These are phyloP conservation scores for Populus hybrid DNA, from an alignment of 441 rosid species.

Conservation along the genomic window DNA sequence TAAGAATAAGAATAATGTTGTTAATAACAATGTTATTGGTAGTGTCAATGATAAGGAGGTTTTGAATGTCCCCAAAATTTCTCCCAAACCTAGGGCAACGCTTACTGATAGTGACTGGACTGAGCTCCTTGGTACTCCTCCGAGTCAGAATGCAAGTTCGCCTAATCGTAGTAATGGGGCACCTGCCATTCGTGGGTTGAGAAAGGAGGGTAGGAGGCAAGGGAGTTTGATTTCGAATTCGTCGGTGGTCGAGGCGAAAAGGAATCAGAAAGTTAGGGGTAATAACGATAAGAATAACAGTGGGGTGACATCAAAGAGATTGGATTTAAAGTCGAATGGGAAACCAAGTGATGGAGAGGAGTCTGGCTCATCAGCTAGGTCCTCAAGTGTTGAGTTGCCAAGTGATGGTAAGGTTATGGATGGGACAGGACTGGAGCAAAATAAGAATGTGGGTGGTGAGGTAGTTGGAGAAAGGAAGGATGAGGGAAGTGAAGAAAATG, in stretches of 20 bases:
- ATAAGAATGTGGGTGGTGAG: conserved; percentile 16
- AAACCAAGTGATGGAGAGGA: conserved; percentile 51
- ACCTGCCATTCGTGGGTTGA: conserved; percentile 41
- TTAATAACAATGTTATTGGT: conserved; percentile 11
- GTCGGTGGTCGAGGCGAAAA: conserved; percentile 42
- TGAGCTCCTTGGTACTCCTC: conserved; percentile 60
- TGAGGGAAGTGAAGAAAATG: conserved; percentile 37
- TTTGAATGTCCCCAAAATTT: conserved; percentile 22
- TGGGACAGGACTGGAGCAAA: conserved; percentile 27
- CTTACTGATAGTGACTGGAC: conserved; percentile 92
- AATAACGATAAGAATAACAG: conserved; percentile 27
- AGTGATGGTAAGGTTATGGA: conserved; percentile 34
- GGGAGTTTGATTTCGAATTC: conserved; percentile 37
- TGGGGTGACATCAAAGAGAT: conserved; percentile 24
- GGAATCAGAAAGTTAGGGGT: conserved; percentile 35
- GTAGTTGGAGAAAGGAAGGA: conserved; percentile 19
- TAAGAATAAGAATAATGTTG: conserved; percentile 12
- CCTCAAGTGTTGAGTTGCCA: conserved; percentile 41
- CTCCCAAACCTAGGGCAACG: conserved; percentile 36
- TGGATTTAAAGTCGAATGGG: conserved; percentile 38
- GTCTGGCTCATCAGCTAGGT: conserved; percentile 49
- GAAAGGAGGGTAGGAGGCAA: conserved; percentile 47
- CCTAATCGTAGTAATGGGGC: conserved; percentile 39
- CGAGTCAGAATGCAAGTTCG: conserved; percentile 26
- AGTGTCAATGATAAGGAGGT: conserved; percentile 29